These are phyloP conservation scores for Gloeopeniophorella convolvens DNA, from an alignment of 768 basidiomycete genomes.

Conservation along the genomic window DNA sequence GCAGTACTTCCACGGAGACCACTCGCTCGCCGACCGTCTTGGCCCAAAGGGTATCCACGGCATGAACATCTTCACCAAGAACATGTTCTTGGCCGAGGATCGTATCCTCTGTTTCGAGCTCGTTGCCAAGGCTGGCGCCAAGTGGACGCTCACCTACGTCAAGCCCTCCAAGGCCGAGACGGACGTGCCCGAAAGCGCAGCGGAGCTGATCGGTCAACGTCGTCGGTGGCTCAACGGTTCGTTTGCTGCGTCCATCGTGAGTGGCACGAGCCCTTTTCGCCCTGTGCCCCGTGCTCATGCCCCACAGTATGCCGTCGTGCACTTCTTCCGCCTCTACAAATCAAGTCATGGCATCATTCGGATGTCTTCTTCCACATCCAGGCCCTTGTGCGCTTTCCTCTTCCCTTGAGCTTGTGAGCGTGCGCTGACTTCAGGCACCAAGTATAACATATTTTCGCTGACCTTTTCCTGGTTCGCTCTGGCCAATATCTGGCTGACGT, in stretches of 20 bases:
- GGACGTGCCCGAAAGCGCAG: conserved; percentile 90
- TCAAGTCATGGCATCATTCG: conserved; percentile 84
- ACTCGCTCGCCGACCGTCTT: conserved; percentile 84
- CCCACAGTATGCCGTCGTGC: conserved; percentile 78
- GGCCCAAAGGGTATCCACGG: conserved; percentile 92
- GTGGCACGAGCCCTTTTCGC: conserved; percentile 25
- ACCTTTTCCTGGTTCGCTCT: conserved; percentile 91
- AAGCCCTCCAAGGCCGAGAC: conserved; percentile 96
- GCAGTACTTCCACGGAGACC: conserved; percentile 85
- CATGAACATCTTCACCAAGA: conserved; percentile 97
- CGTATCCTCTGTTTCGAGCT: conserved; percentile 97
- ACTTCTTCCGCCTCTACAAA: conserved; percentile 85
- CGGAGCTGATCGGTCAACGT: conserved; percentile 91
- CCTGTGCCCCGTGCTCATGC: conserved; percentile 2
- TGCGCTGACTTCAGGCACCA: conserved; percentile 2
- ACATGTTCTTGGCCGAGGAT: conserved; percentile 88
- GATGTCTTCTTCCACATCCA: conserved; percentile 96
- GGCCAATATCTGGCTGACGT: conserved; percentile 92
- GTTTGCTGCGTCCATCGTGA: conserved; percentile 84
- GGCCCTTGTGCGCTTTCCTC: conserved; percentile 57
- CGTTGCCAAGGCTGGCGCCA: conserved; percentile 81
- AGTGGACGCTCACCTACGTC: conserved; percentile 89
- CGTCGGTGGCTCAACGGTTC: conserved; percentile 97
- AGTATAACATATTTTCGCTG: conserved; percentile 84
- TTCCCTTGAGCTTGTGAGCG: not conserved